Evolutionary conservation across 805 yeast genomes (phyloP).

Genomic region (Cyberlindnera mississippiensis): DNA sequence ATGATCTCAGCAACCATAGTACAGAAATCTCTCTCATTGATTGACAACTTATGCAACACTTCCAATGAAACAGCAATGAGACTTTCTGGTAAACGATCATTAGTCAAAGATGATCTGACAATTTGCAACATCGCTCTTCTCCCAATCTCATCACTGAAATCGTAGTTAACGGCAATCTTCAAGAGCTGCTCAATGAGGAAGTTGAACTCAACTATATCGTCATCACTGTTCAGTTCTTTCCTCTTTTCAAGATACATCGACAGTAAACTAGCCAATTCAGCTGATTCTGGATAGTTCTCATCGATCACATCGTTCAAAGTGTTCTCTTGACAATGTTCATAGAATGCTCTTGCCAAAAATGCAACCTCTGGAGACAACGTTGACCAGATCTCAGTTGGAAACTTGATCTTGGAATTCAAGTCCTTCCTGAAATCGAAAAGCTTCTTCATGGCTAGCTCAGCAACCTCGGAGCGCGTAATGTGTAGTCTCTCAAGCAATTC

Average conservation of each 20-base stretch:
- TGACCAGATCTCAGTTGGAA: conserved; percentile 67
- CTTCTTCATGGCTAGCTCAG: conserved; percentile 60
- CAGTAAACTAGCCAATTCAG: conserved; percentile 59
- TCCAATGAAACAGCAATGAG: conserved; percentile 54
- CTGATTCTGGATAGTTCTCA: conserved; percentile 71
- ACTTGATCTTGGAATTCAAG: conserved; percentile 50
- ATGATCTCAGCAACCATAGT: conserved; percentile 82
- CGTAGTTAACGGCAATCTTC: conserved; percentile 63
- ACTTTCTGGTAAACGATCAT: conserved; percentile 51
- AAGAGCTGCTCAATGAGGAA: conserved; percentile 74
- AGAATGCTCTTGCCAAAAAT: conserved; percentile 65
- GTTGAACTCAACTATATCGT: conserved; percentile 56
- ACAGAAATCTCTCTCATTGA: conserved; percentile 79
- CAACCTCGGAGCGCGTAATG: conserved; percentile 62
- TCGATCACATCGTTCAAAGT: conserved; percentile 55
- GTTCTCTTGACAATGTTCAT: conserved; percentile 56
- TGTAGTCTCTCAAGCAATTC: conserved; percentile 69
- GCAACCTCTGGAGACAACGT: conserved; percentile 70
- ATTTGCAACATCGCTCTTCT: conserved; percentile 68
- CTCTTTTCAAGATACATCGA: conserved; percentile 53
- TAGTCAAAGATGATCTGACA: conserved; percentile 54
- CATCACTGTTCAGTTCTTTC: conserved; percentile 23
- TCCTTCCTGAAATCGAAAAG: conserved; percentile 64
- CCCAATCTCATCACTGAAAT: conserved; percentile 88
- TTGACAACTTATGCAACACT: conserved; percentile 66